A percentile compares a stretch with the other conserved stretches of the same genome.
phyloP scores from a whole-genome alignment of 2,329 filamentous ascomycete genomes.

The Podosphaera fusca region DNA sequence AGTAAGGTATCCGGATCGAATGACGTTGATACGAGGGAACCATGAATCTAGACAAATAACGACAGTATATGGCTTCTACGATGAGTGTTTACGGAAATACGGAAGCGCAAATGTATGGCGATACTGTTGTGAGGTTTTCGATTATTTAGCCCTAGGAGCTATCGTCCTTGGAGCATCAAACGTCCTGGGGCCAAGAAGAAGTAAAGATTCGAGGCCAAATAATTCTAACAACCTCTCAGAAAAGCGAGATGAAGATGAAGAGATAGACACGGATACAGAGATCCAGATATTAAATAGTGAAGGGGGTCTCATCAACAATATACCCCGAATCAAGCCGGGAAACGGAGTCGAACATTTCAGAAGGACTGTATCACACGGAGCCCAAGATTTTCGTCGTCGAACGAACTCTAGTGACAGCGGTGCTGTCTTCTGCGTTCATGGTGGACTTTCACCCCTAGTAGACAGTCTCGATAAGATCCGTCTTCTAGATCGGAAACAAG shows the following conservation, averaged over 20 bases:
- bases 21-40: slow-evolving; percentile 86
- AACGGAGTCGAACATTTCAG: slow-evolving; percentile 9
- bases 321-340: slow-evolving; percentile 25
- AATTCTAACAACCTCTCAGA: slow-evolving; percentile 25
- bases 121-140: slow-evolving; percentile 93
- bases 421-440: slow-evolving; percentile 86
- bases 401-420: slow-evolving; percentile 43
- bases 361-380: slow-evolving; percentile 49
- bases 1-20: slow-evolving; percentile 89
- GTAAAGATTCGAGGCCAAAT: slow-evolving; percentile 17
- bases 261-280: slow-evolving; percentile 52
- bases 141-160: slow-evolving; percentile 93
- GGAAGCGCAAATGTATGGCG: slow-evolving; percentile 92
- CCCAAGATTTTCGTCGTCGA: slow-evolving; percentile 45
- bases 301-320: slow-evolving; percentile 54
- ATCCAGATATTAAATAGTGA: slow-evolving; percentile 80
- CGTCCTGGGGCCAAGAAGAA: slow-evolving; percentile 26
- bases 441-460: slow-evolving; percentile 73
- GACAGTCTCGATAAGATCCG: slow-evolving; percentile 92
- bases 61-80: slow-evolving; percentile 94
- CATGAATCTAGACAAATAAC: slow-evolving; percentile 95
- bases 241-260: slow-evolving; percentile 19
- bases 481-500: slow-evolving; percentile 84
- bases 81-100: slow-evolving; percentile 89
- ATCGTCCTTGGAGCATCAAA: slow-evolving; percentile 79